Percentiles rank a stretch among this genome's conserved stretches.
Conservation (phyloP, 768 basidiomycete genomes). For the Xerocomellus chrysenteron region DNA sequence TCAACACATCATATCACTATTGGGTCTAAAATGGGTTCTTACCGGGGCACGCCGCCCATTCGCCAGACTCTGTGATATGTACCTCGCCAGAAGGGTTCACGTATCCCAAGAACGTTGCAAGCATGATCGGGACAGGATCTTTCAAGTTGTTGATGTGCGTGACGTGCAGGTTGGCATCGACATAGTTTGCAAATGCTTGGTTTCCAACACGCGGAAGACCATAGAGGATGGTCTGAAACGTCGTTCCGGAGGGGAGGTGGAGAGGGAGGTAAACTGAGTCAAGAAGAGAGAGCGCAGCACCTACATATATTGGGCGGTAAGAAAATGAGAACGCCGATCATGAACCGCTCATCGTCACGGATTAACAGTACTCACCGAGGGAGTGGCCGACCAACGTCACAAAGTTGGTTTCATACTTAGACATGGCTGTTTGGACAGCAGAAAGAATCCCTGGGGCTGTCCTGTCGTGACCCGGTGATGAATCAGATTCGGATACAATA, state of each 20-base stretch:
- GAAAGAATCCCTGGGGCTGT: constrained; percentile 39
- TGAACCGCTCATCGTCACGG: neutral
- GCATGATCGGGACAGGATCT: constrained; percentile 39
- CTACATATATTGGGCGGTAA: constrained; percentile 6
- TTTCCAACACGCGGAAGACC: constrained; percentile 50
- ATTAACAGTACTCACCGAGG: constrained; percentile 27
- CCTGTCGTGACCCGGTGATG: constrained; percentile 31
- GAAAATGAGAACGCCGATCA: neutral
- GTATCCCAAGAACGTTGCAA: constrained; percentile 36
- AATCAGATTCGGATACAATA: neutral
- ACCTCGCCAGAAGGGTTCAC: constrained; percentile 40
- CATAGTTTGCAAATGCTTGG: constrained; percentile 54
- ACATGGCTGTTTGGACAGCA: constrained; percentile 41
- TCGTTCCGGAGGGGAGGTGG: constrained; percentile 29
- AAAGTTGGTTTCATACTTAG: constrained; percentile 28
- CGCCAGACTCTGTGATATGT: constrained; percentile 41
- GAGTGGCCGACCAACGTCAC: constrained; percentile 48
- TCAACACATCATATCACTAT: neutral
- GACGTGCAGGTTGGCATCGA: constrained; percentile 43
- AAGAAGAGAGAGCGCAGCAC: constrained; percentile 34
- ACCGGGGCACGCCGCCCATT: constrained; percentile 57
- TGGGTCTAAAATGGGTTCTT: neutral
- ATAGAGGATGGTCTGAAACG: constrained; percentile 29
- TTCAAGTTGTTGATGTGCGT: constrained; percentile 54
- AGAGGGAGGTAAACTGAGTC: constrained; percentile 38